Base-by-base conservation (phyloP, 371 early-diverging fungal genomes). In the Mucor irregularis region DNA sequence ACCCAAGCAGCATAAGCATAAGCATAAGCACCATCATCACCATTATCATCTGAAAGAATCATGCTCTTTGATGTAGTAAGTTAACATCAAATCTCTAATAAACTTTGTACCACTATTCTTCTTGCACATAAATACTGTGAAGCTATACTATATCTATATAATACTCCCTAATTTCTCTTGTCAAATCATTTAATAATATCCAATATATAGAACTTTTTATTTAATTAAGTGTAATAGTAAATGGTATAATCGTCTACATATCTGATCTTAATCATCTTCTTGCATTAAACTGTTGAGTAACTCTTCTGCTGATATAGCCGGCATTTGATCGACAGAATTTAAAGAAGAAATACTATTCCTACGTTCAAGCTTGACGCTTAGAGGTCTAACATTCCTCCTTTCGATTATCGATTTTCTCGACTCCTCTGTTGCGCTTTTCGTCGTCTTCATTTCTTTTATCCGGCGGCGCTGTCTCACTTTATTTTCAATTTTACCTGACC, bases 401-500 rank as follows among this genome's bases (percentile, higher is more conserved):
- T 30, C 48, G 9, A 17, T 14, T 21, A 17, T 11, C 1, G 42
- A 25, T 24, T 42, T 42, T 8, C 21, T 42, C 13, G 1, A 9
- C 13, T 42, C 42, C 14, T 42, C 42, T 42, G 21, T n/a, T 34
- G 10, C 4, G 4, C n/a, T 34, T 34, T 14, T 10, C 4, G 11
- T 35, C 0, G 33, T 13, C 25, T 56, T 21, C 9, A 4, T 49
- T 25, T 44, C 33, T 22, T 33, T 58, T 11, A 59, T 26, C 3
- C 34, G 34, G 8, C 68, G 67, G 7, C 61, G 61, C 35, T 69
- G 70, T 28, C 73, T 56, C 19, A 60, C 57, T 26, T 63, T 62
- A 10, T 50, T 52, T 22, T 62, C 61, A 3, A 25, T 49, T 49
- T 75, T 75, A 9, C 76, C 79, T 9, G 73, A 64, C 13, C 68